phyloP scores from a whole-genome alignment of 805 yeast species.

The Zygosaccharomyces bailii region DNA sequence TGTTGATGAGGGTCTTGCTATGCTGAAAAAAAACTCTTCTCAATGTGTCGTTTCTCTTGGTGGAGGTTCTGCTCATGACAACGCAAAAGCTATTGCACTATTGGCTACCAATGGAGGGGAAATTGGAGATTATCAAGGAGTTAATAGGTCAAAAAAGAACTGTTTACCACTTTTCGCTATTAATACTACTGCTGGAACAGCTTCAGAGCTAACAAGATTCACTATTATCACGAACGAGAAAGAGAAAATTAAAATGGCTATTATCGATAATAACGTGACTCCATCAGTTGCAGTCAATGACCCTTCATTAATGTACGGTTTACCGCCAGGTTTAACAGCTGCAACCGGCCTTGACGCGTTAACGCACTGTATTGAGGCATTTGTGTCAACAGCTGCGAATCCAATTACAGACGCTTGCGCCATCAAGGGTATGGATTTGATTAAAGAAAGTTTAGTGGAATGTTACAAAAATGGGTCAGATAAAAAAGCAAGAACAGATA shows the following conservation, averaged over 20 bases:
- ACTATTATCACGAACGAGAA: conserved; percentile 42
- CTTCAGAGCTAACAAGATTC: conserved; percentile 46
- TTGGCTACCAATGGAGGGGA: conserved; percentile 42
- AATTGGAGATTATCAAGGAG: conserved; percentile 41
- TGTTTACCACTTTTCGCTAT: conserved; percentile 40
- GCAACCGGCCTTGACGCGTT: conserved; percentile 44
- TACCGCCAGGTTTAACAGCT: conserved; percentile 43
- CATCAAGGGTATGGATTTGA: conserved; percentile 40
- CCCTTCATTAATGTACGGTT: conserved; percentile 39
- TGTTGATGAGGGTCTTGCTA: conserved; percentile 20
- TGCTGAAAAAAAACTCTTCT: conserved; percentile 21
- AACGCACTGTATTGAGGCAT: conserved; percentile 45
- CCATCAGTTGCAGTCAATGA: conserved; percentile 44
- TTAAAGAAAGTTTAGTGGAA: conserved; percentile 40
- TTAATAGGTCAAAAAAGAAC: conserved; percentile 35
- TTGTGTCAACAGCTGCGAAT: conserved; percentile 46
- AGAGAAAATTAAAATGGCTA: conserved; percentile 42
- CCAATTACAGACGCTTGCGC: conserved; percentile 45
- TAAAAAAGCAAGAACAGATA: conserved; percentile 41
- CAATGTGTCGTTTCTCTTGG: conserved; percentile 45
- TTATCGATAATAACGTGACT: conserved; percentile 41
- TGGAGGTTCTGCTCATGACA: conserved; percentile 48
- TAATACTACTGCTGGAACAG: conserved; percentile 48
- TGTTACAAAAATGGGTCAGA: conserved; percentile 41
- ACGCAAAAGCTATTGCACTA: conserved; percentile 42